A percentile compares a stretch with the other conserved stretches of the same genome.
Evolutionary conservation across 129 eudicot species (phyloP).

Genomic region (Arctium minus): DNA sequence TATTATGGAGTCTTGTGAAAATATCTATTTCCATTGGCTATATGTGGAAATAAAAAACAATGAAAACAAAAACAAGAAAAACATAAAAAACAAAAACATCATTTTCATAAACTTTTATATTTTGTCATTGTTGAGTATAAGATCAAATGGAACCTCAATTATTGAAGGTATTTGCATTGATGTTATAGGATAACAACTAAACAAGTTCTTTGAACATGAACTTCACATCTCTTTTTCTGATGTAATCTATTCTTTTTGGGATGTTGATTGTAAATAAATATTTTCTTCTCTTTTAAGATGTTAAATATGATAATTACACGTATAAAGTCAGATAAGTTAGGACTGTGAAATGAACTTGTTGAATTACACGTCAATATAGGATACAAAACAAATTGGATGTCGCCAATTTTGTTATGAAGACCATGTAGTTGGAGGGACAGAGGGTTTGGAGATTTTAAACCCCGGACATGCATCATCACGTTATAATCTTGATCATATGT

Average conservation of each 20-base stretch:
- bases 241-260: constrained; percentile 21
- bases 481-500: not conserved
- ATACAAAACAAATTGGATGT: not conserved
- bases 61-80: constrained; percentile 6
- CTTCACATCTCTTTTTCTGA: constrained; percentile 10
- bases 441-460: not conserved
- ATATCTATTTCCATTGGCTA: not conserved
- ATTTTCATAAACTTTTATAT: constrained; percentile 21
- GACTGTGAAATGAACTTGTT: not conserved
- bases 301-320: not conserved
- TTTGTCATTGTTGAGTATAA: constrained; percentile 11
- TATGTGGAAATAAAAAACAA: not conserved
- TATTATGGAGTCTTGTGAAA: not conserved
- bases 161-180: constrained; percentile 12
- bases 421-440: not conserved
- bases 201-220: constrained; percentile 16
- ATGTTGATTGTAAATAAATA: constrained; percentile 11
- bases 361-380: not conserved
- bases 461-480: too few relatives aligned
- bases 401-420: not conserved
- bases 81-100: constrained; percentile 16
- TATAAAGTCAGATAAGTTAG: not conserved
- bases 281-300: not conserved
- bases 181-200: constrained; percentile 12
- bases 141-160: constrained; percentile 19